Evolutionary conservation across 148 eudicot genomes (phyloP), one percentile per base, ranked within the genome.

Genomic region (Rhododendron ovatum): DNA sequence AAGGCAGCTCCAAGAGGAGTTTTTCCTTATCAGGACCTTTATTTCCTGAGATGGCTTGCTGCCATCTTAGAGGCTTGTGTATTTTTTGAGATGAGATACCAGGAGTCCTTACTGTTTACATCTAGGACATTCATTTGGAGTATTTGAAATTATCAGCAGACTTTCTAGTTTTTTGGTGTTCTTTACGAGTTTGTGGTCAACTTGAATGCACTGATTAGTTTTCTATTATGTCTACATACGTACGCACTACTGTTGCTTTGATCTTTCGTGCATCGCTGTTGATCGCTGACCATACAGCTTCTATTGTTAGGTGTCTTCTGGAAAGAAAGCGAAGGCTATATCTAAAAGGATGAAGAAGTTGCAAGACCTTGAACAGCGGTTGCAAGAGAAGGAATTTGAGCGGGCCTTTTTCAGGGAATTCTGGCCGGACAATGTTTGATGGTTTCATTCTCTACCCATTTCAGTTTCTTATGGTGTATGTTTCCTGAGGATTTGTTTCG

Each of bases 401-500:
- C 93, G 87, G 59, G 92, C 96, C n/a, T 95, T 95, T 88, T 95
- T 93, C 89, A 92, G 96, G 88, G 95, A 91, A 85, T 96, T 96
- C 87, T 96, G 98, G 98, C 98, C 99, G 5, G 99, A 96, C n/a
- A 96, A 96, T 86, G 96, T 96, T 84, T 95, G 92, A 93, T 83
- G 17, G 37, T 51, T 83, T 69, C 51, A 50, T 28, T 43, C 1
- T 81, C 6, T 6, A 8, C 41, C 69, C 43, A 1, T 51, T 77
- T 37, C 30, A 10, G 69, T n/a, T 47, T 73, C 22, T 51, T 48
- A 13, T 15, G 8, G 61, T 65, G 37, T n/a, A 5, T 26, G 14
- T 43, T 26, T 33, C 43, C 41, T 5, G 35, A 37, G 37, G 37
- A 28, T 80, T 79, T 45, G 37, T 11, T 79, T 79, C 3, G 9